These are phyloP conservation scores for Nothopassalora personata DNA, from an alignment of 2,329 filamentous ascomycete genomes.

Conservation along the genomic window DNA sequence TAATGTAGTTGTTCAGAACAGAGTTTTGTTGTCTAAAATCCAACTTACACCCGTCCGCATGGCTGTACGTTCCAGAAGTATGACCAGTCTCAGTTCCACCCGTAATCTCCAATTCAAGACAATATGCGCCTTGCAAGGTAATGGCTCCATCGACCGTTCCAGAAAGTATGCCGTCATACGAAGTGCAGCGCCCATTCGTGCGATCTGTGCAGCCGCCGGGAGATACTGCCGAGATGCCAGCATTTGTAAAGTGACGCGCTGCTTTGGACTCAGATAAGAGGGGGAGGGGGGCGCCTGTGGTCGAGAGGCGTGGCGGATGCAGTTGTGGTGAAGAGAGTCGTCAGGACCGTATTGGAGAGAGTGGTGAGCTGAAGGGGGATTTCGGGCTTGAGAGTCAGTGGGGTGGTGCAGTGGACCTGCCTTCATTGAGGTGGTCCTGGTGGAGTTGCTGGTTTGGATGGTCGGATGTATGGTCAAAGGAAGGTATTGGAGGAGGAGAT, in stretches of 20 bases:
- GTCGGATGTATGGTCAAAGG: not conserved
- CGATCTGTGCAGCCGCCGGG: slow-evolving; percentile 8
- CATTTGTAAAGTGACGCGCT: not conserved
- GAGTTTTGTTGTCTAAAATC: slow-evolving; percentile 11
- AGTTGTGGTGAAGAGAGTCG: not conserved
- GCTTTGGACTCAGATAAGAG: slow-evolving; percentile 6
- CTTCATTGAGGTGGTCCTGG: too few species aligned
- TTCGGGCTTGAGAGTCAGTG: too few species aligned
- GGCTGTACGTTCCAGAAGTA: slow-evolving; percentile 6
- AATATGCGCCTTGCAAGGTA: slow-evolving; percentile 8
- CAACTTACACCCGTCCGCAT: slow-evolving; percentile 9
- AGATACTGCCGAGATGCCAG: slow-evolving; percentile 5
- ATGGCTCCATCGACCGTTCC: slow-evolving; percentile 9
- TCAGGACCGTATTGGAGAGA: not conserved
- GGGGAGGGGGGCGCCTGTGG: not conserved
- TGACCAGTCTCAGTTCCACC: slow-evolving; percentile 9
- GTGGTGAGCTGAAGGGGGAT: too few species aligned
- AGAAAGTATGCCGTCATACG: slow-evolving; percentile 6
- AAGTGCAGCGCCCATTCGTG: slow-evolving; percentile 6
- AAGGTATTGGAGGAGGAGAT: not conserved
- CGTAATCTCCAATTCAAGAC: slow-evolving; percentile 1
- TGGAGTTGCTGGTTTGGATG: too few species aligned
- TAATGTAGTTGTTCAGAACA: slow-evolving; percentile 9
- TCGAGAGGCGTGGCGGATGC: not conserved
- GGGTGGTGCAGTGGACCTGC: too few species aligned